These are phyloP conservation scores for Phoma sp. DNA, from an alignment of 2,329 filamentous ascomycete species.

Conservation along the genomic window DNA sequence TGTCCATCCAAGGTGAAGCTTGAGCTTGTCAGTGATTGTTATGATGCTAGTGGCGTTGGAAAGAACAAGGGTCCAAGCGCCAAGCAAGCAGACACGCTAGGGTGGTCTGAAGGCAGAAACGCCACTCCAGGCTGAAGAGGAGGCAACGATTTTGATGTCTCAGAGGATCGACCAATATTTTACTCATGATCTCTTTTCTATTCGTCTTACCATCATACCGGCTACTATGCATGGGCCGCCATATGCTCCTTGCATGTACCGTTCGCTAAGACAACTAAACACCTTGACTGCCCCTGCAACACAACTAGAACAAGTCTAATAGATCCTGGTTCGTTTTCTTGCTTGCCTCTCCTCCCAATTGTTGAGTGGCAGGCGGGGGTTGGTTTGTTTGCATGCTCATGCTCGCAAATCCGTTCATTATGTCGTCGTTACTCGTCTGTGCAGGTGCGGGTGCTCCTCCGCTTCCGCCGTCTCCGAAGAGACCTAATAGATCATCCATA, in stretches of 20 bases:
- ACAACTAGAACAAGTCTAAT: conserved; percentile 59
- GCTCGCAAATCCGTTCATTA: conserved; percentile 84
- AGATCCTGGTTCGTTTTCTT: conserved; percentile 64
- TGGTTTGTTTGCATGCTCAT: conserved; percentile 74
- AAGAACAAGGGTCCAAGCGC: conserved; percentile 12
- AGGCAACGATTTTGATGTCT: conserved; percentile 4
- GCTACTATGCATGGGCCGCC: neutral
- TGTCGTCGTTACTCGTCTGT: conserved; percentile 55
- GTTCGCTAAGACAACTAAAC: conserved; percentile 3
- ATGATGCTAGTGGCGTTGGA: conserved; percentile 16
- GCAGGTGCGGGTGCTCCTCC: conserved; percentile 36
- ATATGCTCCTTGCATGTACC: neutral
- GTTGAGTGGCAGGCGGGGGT: conserved; percentile 69
- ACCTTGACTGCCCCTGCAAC: neutral
- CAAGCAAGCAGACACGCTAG: conserved; percentile 10
- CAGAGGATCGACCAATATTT: neutral
- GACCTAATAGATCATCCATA: conserved; percentile 81
- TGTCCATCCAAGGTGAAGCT: conserved; percentile 11
- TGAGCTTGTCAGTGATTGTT: conserved; percentile 7
- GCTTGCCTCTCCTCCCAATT: conserved; percentile 60
- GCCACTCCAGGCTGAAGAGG: neutral
- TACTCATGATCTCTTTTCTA: conserved; percentile 1
- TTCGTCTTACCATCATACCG: neutral
- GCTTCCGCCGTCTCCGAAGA: conserved; percentile 59
- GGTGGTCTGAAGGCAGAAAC: conserved; percentile 1